Evolutionary conservation across 495 filamentous ascomycete genomes (phyloP), one percentile per base, ranked within the genome.

Genomic region (Hypoxylon cercidicola): DNA sequence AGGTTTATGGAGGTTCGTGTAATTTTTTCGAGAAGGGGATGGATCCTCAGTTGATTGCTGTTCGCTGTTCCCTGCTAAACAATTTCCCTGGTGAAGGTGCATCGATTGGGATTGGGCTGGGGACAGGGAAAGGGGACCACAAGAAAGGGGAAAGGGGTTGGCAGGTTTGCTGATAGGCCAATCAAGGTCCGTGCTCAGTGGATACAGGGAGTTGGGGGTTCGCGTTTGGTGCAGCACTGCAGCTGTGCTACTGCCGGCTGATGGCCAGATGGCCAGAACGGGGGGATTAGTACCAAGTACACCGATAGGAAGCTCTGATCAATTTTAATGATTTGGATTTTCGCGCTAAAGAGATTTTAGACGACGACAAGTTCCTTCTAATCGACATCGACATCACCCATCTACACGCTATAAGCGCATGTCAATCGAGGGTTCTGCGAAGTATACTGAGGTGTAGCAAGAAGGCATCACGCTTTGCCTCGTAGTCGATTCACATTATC

Each of bases 41-140:
- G 55, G 67, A 62, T 65, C 54, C 59, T 71, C 60, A 55, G 37
- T 63, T 73, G 62, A 69, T 66, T 69, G 63, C 68, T 74, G 74
- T 66, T 72, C 64, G 72, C 70, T 71, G 71, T 73, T 66, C 74
- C 74, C 75, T 75, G 72, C 74, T 57, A 76, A 76, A 78, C 72
- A 80, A 82, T 80, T 82, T 79, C 79, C 78, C 68, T 73, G 41
- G 72, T 75, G 70, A 68, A 71, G 70, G 68, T 71, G 62, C 68
- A 78, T 28, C 25, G 73, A 72, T 72, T 69, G 66, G 66, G 56
- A 21, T 59, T 56, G 54, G 58, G 49, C 56, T 45, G 40, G 56
- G 55, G 41, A 69, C 53, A 3, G 25, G 25, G 7, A 28, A 28
- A 28, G 40, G 56, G 55, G 41, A 69, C 53, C 52, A 62, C 45